These are phyloP conservation scores for Phytophthora hybrid DNA, from an alignment of 352 stramenopile genomes.

Conservation along the genomic window DNA sequence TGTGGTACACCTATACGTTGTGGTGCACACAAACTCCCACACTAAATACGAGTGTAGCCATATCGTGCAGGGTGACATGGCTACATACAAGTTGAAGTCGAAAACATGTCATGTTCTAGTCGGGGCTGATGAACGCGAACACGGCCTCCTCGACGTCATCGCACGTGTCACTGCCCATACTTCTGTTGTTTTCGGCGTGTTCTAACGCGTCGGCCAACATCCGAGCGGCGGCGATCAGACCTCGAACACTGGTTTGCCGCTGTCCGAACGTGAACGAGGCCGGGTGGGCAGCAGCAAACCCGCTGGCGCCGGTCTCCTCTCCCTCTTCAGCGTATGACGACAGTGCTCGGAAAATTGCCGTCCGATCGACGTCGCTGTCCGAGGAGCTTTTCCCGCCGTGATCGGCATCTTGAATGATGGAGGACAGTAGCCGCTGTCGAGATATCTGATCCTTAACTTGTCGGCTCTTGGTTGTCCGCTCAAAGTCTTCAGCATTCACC, in stretches of 20 bases:
- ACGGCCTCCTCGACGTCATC: conserved; percentile 31
- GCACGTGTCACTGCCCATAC: conserved; percentile 5
- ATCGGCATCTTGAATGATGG: conserved; percentile 66
- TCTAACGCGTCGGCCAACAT: conserved; percentile 61
- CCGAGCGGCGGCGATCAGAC: conserved; percentile 56
- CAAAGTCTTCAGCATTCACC: conserved; percentile 56
- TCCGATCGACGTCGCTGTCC: conserved; percentile 38
- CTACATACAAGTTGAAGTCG: conserved; percentile 15
- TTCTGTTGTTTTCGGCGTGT: conserved; percentile 29
- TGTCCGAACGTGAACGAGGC: conserved; percentile 26
- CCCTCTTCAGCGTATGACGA: conserved; percentile 41
- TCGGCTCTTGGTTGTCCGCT: conserved; percentile 58
- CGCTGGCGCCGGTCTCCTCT: neutral
- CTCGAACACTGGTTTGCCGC: conserved; percentile 39
- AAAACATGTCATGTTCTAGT: neutral
- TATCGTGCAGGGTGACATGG: conserved; percentile 13
- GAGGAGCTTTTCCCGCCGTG: conserved; percentile 31
- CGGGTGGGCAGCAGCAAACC: neutral
- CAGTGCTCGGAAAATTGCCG: conserved; percentile 42
- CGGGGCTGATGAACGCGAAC: conserved; percentile 8
- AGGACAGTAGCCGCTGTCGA: conserved; percentile 60
- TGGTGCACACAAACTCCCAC: neutral
- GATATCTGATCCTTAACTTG: conserved; percentile 56
- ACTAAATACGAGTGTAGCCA: conserved; percentile 31
- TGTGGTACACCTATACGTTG: conserved; percentile 1